Conservation (phyloP, 2,329 filamentous ascomycete genomes). For the Botryotinia convoluta region DNA sequence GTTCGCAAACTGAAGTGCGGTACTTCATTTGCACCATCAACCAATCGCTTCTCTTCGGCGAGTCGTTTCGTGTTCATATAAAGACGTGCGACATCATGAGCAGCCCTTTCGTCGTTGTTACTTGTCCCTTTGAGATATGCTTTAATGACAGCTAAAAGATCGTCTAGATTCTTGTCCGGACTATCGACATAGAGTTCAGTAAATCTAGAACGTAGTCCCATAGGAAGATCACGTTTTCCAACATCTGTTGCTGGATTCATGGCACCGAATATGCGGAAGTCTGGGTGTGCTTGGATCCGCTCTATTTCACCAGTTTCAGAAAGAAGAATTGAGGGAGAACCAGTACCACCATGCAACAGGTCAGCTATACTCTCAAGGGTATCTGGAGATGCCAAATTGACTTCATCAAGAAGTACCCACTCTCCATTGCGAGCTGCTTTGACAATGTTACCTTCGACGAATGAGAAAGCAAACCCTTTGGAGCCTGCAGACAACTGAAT, state of each 20-base stretch:
- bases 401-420: slow-evolving; percentile 96
- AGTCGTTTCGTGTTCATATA: slow-evolving; percentile 86
- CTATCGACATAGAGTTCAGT: slow-evolving; percentile 94
- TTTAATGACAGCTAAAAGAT: slow-evolving; percentile 82
- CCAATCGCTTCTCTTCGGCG: slow-evolving; percentile 77
- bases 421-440: slow-evolving; percentile 95
- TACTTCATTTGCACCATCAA: slow-evolving; percentile 92
- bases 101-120: slow-evolving; percentile 68
- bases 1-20: slow-evolving; percentile 97
- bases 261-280: slow-evolving; percentile 94
- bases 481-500: slow-evolving; percentile 71
- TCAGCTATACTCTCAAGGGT: slow-evolving; percentile 93
- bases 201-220: slow-evolving; percentile 85
- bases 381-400: slow-evolving; percentile 92
- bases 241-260: slow-evolving; percentile 99
- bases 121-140: slow-evolving; percentile 76
- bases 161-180: slow-evolving; percentile 82
- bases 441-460: slow-evolving; percentile 93
- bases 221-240: slow-evolving; percentile 89
- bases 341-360: slow-evolving; percentile 71
- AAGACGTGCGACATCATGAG: slow-evolving; percentile 77
- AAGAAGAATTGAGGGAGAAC: slow-evolving; percentile 77
- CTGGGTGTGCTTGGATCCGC: slow-evolving; percentile 80
- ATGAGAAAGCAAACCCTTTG: slow-evolving; percentile 85
- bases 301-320: slow-evolving; percentile 94